Base-by-base conservation (phyloP, 768 basidiomycete species). In the Podaxis sp. region DNA sequence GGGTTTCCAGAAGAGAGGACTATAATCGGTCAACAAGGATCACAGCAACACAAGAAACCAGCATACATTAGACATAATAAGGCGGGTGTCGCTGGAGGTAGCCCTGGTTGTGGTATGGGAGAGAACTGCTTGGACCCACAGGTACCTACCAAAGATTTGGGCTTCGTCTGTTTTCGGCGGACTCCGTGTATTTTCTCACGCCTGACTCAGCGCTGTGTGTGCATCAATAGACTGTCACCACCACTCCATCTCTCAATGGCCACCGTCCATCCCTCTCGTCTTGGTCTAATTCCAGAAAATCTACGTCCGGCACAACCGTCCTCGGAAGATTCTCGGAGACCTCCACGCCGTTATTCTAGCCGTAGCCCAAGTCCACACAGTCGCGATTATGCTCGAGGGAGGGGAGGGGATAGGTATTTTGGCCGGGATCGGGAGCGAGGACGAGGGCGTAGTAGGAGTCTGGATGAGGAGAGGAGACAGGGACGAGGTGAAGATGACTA, bases 201-300 rank as follows among this genome's bases (percentile, higher is more conserved):
- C 22, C 22, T 19, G 33, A 33, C 33, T 49, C 19, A 49, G 40
- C n/a, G 19, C 17, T 17, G 43, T 19, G 43, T 19, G 43, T 15
- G 43, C 7, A 17, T 9, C 43, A 46, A 6, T 46, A 3, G 43
- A 17, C 15, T 19, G 19, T 1, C n/a, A 19, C 33, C 33, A 33
- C 33, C 6, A 8, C 43, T 22, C 43, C 15, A 22, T 46, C 43
- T 55, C 38, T 25, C 62, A 57, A 91, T 91, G 90, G 88, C 88
- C 27, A 85, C 85, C 19, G 80, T 91, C 4, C 90, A 91, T 68
- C 90, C 90, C 25, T 90, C 89, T 9, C 82, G 90, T 55, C 77
- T 89, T 76, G 85, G 77, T 27, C 76, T 91, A 4, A 86, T 91
- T 19, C 86, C 88, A 41, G 82, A 76, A 60, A 75, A 79, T 43